Evolutionary conservation across 2,329 filamentous ascomycete genomes (phyloP).

Genomic region (Emergomyces pasteurianus): DNA sequence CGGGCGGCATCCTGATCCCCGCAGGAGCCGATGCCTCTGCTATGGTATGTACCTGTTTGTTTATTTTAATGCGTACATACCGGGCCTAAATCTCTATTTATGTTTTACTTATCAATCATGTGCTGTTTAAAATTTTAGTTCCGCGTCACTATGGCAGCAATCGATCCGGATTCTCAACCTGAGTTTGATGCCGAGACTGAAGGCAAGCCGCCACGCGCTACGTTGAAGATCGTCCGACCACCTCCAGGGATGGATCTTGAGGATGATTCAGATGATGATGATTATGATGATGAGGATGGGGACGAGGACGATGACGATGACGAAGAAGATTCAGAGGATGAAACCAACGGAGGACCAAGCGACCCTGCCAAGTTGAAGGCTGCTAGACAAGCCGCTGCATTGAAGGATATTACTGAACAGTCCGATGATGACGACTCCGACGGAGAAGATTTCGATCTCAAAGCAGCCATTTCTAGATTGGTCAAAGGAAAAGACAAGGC

Average conservation of each 20-base stretch:
- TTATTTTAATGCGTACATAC: background rate
- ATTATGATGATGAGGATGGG: conserved; percentile 55
- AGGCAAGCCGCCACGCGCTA: conserved; percentile 58
- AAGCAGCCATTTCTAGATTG: conserved; percentile 41
- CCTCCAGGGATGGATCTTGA: conserved; percentile 47
- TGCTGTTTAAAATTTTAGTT: conserved; percentile 50
- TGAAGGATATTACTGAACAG: conserved; percentile 64
- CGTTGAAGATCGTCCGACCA: conserved; percentile 79
- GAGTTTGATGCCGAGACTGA: conserved; percentile 54
- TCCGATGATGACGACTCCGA: conserved; percentile 51
- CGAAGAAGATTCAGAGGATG: conserved; percentile 48
- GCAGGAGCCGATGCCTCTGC: conserved; percentile 69
- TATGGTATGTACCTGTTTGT: conserved; percentile 50
- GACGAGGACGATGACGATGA: conserved; percentile 40
- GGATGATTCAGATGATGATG: conserved; percentile 45
- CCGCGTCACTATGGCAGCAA: conserved; percentile 95
- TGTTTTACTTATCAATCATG: conserved; percentile 2
- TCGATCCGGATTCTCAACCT: conserved; percentile 73
- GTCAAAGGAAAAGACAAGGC: conserved; percentile 60
- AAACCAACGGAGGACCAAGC: conserved; percentile 77
- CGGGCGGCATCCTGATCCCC: conserved; percentile 70
- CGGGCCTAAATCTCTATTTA: background rate
- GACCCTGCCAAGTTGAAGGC: conserved; percentile 84
- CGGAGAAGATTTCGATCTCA: conserved; percentile 50
- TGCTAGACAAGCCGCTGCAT: conserved; percentile 63